phyloP scores from a whole-genome alignment of 148 eudicot species.

The Vaccinium corymbosum region DNA sequence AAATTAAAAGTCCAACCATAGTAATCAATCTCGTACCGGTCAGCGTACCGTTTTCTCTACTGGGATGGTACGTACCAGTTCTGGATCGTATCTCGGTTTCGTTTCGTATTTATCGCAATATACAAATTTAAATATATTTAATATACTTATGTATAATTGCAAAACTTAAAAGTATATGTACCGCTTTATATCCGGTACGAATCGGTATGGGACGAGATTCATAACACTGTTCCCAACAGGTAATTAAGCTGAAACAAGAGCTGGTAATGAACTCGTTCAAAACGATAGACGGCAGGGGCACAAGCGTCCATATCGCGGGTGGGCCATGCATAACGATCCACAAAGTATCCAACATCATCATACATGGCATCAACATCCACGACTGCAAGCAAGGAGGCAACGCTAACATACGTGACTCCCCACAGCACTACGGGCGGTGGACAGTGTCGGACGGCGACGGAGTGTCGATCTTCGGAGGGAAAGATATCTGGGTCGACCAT shows the following conservation, averaged over 20 bases:
- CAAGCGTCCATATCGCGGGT: constrained; percentile 65
- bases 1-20: no score
- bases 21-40: no score
- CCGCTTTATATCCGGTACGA: no score
- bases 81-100: no score
- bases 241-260: constrained; percentile 52
- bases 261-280: constrained; percentile 73
- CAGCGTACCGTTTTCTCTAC: no score
- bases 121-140: no score
- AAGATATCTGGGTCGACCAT: constrained; percentile 77
- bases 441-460: constrained; percentile 78
- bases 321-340: constrained; percentile 75
- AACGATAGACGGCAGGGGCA: constrained; percentile 81
- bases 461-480: constrained; percentile 57
- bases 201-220: no score
- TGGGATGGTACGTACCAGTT: no score
- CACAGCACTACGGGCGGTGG: constrained; percentile 62
- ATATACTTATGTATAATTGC: no score
- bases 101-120: no score
- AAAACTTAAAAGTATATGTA: no score
- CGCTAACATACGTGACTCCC: constrained; percentile 57
- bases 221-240: constrained; percentile 16
- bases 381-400: constrained; percentile 73
- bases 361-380: constrained; percentile 65
- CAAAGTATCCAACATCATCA: constrained; percentile 56